A percentile compares a stretch with the other conserved stretches of the same genome.
Evolutionary conservation across 176 grass and related monocot species (phyloP).

Genomic region (Carex scoparia): DNA sequence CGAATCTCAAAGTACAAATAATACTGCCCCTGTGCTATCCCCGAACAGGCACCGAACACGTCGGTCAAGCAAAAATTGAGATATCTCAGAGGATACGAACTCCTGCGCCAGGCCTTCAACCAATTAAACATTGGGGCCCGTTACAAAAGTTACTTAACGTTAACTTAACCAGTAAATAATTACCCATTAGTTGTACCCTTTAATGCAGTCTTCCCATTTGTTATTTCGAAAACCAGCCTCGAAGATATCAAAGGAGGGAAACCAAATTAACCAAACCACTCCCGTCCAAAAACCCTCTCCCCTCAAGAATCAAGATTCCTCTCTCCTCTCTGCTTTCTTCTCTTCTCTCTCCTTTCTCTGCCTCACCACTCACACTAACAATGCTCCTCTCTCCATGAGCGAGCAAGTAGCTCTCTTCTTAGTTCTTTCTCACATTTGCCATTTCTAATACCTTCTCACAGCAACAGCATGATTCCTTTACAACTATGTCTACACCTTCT

Average conservation of each 20-base stretch:
- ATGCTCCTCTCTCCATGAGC: conserved; percentile 22
- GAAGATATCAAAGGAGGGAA: conserved; percentile 35
- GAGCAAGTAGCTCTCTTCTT: conserved; percentile 28
- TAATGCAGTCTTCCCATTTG: not conserved
- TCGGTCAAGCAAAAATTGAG: too few relatives aligned
- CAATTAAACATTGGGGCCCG: not conserved
- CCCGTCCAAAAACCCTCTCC: conserved; percentile 48
- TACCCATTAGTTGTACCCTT: not conserved
- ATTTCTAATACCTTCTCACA: conserved; percentile 2
- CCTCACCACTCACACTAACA: not conserved
- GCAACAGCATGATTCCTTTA: conserved; percentile 32
- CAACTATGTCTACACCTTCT: conserved; percentile 20
- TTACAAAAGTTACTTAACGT: conserved; percentile 18
- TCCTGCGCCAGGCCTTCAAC: too few relatives aligned
- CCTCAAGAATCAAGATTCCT: conserved; percentile 25
- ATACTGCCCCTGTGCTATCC: too few relatives aligned
- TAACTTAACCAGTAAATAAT: conserved; percentile 17
- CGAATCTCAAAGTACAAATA: too few relatives aligned
- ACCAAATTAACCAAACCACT: conserved; percentile 35
- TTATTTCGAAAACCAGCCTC: conserved; percentile 45
- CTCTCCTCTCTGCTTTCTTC: not conserved
- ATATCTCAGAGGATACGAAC: too few relatives aligned
- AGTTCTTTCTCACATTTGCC: not conserved
- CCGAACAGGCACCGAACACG: too few relatives aligned
- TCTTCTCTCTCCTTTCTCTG: not conserved